Evolutionary conservation across 2,329 filamentous ascomycete species (phyloP).

Genomic region (Ophiocordyceps camponoti-leonardi): DNA sequence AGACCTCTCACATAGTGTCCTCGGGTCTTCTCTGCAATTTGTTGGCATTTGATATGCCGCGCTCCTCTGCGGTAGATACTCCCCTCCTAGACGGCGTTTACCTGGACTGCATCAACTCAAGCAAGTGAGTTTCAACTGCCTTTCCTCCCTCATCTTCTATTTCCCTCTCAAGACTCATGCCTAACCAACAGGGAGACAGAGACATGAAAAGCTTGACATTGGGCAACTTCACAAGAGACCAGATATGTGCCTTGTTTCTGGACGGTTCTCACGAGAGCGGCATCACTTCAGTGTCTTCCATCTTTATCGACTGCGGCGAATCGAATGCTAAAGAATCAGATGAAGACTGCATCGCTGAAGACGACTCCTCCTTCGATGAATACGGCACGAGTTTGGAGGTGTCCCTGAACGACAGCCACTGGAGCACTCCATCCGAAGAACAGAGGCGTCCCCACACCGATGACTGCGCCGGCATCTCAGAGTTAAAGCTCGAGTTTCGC

Average conservation of each 20-base stretch:
- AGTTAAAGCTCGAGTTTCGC: not conserved
- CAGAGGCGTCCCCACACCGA: not conserved
- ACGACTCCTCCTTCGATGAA: not conserved
- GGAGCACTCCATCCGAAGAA: no score
- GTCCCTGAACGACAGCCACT: not conserved
- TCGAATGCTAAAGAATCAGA: not conserved
- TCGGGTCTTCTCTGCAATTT: not conserved
- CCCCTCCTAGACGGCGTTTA: not conserved
- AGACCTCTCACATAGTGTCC: not conserved
- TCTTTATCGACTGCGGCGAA: not conserved
- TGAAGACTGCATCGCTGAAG: not conserved
- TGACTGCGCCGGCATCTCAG: not conserved
- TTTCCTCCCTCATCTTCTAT: not conserved
- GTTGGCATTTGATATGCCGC: not conserved
- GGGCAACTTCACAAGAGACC: not conserved
- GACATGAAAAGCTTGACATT: not conserved
- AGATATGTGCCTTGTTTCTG: not conserved
- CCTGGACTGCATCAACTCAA: not conserved
- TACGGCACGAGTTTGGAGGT: no score
- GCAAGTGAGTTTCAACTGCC: not conserved
- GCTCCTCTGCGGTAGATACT: not conserved
- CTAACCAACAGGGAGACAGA: not conserved
- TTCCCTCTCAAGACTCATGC: not conserved
- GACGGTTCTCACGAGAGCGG: not conserved
- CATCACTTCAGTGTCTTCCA: not conserved